A percentile compares a stretch with the other conserved stretches of the same genome.
These are phyloP conservation scores for Rhododendron vialii DNA, from an alignment of 148 eudicot species.

Conservation along the genomic window DNA sequence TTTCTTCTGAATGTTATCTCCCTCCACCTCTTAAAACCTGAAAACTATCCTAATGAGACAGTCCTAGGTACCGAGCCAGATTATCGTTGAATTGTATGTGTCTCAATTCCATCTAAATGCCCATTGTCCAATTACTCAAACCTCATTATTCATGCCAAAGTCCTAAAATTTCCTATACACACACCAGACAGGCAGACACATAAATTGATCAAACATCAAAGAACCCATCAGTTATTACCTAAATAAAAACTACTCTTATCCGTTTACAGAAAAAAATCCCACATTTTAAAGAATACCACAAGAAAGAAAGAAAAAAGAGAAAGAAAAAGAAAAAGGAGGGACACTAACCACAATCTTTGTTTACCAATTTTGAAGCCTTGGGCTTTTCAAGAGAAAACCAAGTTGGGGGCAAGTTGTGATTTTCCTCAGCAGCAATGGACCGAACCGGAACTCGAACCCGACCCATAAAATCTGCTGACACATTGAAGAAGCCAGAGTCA, in stretches of 20 bases:
- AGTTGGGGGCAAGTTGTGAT: slow-evolving; percentile 54
- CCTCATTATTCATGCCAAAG: neutral
- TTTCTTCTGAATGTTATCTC: neutral
- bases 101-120: neutral
- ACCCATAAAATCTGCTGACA: slow-evolving; percentile 58
- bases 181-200: neutral
- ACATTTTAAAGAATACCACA: neutral
- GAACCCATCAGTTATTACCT: neutral
- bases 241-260: neutral
- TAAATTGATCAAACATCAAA: neutral
- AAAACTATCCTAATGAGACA: neutral
- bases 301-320: neutral
- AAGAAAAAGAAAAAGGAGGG: neutral
- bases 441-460: slow-evolving; percentile 57
- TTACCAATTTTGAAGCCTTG: slow-evolving; percentile 30
- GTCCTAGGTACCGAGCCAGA: neutral
- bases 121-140: neutral
- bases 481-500: slow-evolving; percentile 36
- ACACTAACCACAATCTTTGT: slow-evolving; percentile 45
- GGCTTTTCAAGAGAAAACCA: slow-evolving; percentile 68
- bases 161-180: neutral
- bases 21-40: neutral
- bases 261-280: neutral
- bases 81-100: neutral
- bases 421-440: slow-evolving; percentile 45